These are phyloP conservation scores for Rosa rugosa DNA, from an alignment of 306 rosid species.

Conservation along the genomic window DNA sequence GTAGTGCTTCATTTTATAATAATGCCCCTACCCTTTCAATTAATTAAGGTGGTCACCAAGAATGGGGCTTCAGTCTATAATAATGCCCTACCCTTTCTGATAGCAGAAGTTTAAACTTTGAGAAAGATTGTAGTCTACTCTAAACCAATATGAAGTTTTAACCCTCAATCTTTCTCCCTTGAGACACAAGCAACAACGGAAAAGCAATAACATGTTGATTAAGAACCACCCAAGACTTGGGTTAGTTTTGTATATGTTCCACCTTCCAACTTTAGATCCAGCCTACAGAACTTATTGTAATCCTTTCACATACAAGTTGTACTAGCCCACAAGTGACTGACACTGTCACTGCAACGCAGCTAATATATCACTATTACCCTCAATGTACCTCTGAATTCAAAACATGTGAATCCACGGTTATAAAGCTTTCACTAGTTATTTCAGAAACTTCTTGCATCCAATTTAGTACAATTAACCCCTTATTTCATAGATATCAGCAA, in stretches of 20 bases:
- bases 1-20: neutral
- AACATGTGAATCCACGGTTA: neutral
- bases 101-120: neutral
- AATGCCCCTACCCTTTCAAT: neutral
- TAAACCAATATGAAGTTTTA: neutral
- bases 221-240: neutral
- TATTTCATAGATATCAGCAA: slow-evolving; percentile 13
- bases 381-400: neutral
- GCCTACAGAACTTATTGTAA: neutral
- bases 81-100: neutral
- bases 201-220: neutral
- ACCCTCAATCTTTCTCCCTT: neutral
- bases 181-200: neutral
- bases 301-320: neutral
- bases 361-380: neutral
- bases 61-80: neutral
- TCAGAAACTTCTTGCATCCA: neutral
- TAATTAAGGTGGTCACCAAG: neutral
- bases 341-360: neutral
- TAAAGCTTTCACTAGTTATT: slow-evolving; percentile 10
- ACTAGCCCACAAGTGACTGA: neutral
- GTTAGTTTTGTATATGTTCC: neutral
- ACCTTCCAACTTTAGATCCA: neutral
- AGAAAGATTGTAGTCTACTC: neutral
- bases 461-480: slow-evolving; percentile 10